phyloP scores from a whole-genome alignment of 768 basidiomycete species.

The Pholiota microspora region DNA sequence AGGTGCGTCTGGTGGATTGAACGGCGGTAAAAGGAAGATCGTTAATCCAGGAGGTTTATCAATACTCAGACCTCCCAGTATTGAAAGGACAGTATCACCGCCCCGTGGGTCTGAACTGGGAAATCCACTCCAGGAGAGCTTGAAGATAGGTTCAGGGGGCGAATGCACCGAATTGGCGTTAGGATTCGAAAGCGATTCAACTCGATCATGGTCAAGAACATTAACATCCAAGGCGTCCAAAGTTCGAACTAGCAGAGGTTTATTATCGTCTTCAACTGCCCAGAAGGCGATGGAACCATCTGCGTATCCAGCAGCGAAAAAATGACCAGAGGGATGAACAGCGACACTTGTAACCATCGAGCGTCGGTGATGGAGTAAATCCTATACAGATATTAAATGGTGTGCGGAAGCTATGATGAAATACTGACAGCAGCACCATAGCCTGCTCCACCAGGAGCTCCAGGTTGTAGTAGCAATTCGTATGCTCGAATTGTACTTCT shows the following conservation, averaged over 20 bases:
- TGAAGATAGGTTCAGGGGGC: constrained; percentile 76
- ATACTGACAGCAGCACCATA: constrained; percentile 51
- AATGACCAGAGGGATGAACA: constrained; percentile 71
- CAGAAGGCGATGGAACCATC: constrained; percentile 87
- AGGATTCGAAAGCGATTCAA: constrained; percentile 38
- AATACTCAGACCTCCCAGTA: constrained; percentile 73
- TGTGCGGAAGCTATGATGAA: not conserved
- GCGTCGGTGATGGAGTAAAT: constrained; percentile 67
- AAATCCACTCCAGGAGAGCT: constrained; percentile 81
- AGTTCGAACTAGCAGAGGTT: constrained; percentile 73
- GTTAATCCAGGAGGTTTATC: constrained; percentile 61
- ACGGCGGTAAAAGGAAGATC: constrained; percentile 65
- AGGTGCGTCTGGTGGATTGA: constrained; percentile 50
- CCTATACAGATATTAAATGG: constrained; percentile 31
- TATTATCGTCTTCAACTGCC: constrained; percentile 75
- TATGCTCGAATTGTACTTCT: constrained; percentile 57
- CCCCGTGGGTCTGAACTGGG: constrained; percentile 64
- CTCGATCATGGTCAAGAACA: constrained; percentile 43
- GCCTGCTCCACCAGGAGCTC: constrained; percentile 76
- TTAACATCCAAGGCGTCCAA: constrained; percentile 55
- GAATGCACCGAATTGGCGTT: constrained; percentile 17
- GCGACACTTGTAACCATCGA: constrained; percentile 69
- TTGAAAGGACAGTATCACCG: constrained; percentile 68
- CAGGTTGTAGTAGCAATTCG: constrained; percentile 71
- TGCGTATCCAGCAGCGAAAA: constrained; percentile 77